Evolutionary conservation across 305 asterid genomes (phyloP).

Genomic region (Fraxinus angustifolia): DNA sequence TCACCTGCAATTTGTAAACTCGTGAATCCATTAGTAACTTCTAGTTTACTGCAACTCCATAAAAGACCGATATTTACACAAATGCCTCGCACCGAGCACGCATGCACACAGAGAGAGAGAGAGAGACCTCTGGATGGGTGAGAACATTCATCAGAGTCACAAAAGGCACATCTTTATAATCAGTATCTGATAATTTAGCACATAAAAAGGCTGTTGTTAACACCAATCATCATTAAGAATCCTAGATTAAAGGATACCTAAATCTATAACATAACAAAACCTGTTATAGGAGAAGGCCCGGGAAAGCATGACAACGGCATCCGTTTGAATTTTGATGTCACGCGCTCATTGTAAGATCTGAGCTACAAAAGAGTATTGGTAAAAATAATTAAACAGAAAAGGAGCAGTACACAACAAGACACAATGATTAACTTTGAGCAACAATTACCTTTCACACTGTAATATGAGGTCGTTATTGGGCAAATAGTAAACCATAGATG

Average conservation of each 20-base stretch:
- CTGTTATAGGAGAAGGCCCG: constrained; percentile 59
- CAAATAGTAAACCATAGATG: constrained; percentile 59
- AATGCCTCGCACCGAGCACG: not conserved
- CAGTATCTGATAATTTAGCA: constrained; percentile 47
- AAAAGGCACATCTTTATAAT: constrained; percentile 47
- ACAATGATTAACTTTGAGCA: constrained; percentile 13
- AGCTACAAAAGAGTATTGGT: constrained; percentile 7
- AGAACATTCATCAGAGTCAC: constrained; percentile 73
- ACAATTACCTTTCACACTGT: constrained; percentile 53
- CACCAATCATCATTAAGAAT: constrained; percentile 9
- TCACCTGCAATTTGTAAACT: constrained; percentile 43
- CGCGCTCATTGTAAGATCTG: constrained; percentile 54
- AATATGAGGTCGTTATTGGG: constrained; percentile 49
- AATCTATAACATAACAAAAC: constrained; percentile 32
- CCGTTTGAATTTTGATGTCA: constrained; percentile 46
- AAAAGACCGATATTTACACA: not conserved
- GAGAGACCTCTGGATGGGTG: constrained; percentile 56
- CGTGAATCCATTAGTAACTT: constrained; percentile 1
- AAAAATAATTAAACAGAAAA: constrained; percentile 10
- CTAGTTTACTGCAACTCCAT: not conserved
- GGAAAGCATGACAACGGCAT: constrained; percentile 67
- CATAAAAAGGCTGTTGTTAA: constrained; percentile 13
- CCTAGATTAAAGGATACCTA: constrained; percentile 20
- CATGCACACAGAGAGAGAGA: not conserved
- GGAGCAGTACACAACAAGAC: not conserved